Percentiles rank a stretch among this genome's conserved stretches.
These are phyloP conservation scores for Pythium apleroticum DNA, from an alignment of 352 stramenopile genomes.

Conservation along the genomic window DNA sequence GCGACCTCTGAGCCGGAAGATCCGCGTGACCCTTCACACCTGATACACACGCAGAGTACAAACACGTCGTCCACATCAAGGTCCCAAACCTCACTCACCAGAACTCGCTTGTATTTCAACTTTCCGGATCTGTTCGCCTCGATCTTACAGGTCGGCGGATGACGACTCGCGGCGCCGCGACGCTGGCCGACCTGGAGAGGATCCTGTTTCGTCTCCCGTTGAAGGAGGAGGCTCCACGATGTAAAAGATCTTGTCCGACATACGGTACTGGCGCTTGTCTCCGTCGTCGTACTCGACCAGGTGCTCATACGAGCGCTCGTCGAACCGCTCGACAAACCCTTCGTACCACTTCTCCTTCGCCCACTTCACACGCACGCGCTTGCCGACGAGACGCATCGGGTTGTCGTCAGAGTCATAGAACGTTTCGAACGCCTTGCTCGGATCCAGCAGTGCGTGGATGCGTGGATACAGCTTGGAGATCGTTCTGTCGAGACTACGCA, in stretches of 20 bases:
- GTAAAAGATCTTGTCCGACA: conserved; percentile 89
- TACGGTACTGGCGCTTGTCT: conserved; percentile 85
- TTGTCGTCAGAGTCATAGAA: conserved; percentile 91
- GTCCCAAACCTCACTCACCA: not conserved
- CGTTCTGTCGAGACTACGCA: conserved; percentile 26
- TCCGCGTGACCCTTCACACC: not conserved
- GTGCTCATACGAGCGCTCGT: conserved; percentile 81
- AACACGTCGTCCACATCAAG: not conserved
- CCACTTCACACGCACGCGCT: conserved; percentile 87
- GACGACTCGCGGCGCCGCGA: conserved; percentile 24
- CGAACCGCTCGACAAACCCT: conserved; percentile 71
- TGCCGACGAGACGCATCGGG: conserved; percentile 74
- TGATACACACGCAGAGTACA: not conserved
- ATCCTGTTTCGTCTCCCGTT: not conserved
- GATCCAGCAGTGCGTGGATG: conserved; percentile 26
- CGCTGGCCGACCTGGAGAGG: not conserved
- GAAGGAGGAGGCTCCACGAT: conserved; percentile 35
- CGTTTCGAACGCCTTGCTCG: conserved; percentile 41
- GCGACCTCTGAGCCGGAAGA: not conserved
- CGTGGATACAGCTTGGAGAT: conserved; percentile 31
- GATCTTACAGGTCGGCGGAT: conserved; percentile 21
- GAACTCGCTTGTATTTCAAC: not conserved
- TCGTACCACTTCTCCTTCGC: conserved; percentile 90
- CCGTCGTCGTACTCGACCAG: conserved; percentile 85
- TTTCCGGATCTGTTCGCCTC: not conserved